Conservation (phyloP, 164 flowering plant species). For the Taxillus chinensis region DNA sequence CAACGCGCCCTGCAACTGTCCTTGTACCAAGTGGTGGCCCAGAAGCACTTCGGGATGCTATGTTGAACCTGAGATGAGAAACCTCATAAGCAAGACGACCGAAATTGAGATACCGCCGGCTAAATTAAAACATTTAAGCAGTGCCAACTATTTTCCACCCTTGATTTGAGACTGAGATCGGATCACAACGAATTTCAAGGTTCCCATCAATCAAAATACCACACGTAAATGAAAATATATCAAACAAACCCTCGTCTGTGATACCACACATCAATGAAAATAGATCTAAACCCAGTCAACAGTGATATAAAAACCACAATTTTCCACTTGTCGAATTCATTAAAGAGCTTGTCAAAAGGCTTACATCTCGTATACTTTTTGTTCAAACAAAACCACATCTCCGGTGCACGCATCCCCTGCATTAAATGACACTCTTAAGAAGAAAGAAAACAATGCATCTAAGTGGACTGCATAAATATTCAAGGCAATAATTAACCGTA, state of each 20-base stretch:
- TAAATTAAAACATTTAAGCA: background rate
- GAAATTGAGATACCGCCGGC: background rate
- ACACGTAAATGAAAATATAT: background rate
- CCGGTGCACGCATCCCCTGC: conserved; percentile 91
- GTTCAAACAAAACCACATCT: conserved; percentile 81
- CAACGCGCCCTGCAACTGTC: conserved; percentile 70
- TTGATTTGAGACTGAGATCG: too few species aligned
- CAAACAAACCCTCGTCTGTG: background rate
- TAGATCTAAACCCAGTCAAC: background rate
- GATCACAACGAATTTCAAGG: background rate
- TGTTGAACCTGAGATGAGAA: conserved; percentile 42
- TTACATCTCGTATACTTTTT: conserved; percentile 79
- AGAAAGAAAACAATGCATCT: background rate
- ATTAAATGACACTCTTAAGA: conserved; percentile 3
- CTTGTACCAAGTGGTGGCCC: conserved; percentile 75
- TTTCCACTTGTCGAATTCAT: background rate
- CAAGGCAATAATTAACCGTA: background rate
- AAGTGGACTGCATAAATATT: background rate
- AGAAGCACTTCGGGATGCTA: conserved; percentile 62
- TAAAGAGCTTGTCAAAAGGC: conserved; percentile 3
- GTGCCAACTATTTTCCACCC: too few species aligned
- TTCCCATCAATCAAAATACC: background rate
- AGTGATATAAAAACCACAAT: background rate
- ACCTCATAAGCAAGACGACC: background rate
- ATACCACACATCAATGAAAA: background rate